Evolutionary conservation across 352 stramenopile species (phyloP), one percentile per base, ranked within the genome.

Genomic region (Chrysophaeum taylorii): DNA sequence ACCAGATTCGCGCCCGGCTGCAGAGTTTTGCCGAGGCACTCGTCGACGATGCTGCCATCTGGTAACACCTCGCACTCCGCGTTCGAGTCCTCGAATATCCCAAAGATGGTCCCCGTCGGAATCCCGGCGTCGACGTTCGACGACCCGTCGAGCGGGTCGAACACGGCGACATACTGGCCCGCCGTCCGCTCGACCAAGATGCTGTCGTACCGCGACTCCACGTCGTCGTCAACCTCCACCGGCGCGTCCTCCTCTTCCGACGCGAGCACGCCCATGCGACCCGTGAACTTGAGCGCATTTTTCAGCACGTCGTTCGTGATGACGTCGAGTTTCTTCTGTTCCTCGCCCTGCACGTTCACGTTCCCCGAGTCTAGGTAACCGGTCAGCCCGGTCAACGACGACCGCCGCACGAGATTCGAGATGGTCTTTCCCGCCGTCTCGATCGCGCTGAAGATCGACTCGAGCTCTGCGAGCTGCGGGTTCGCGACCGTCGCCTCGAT

Each of bases 81-180:
- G 63, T 85, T 78, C n/a, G n/a, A n/a, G 66, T 82, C 75, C 68
- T 94, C 82, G 81, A 98, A 98, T 73, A 98, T 97, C 35, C 89
- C 93, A 82, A 99, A 98, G 75, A 99, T 97, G 48, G 92, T 98
- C n/a, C 94, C 95, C 12, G 89, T 84, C 29, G 85, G 85, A 21
- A 89, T 74, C 37, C 72, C 81, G 16, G 75, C 53, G 82, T 97
- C 93, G 86, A 98, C 97, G 78, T 98, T 98, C 71, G 83, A 92
- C 15, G 89, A 95, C 31, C 89, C 89, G 73, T 95, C 89, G 0
- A 95, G 78, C 42, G 89, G 89, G 73, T 95, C 89, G 70, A 94
- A 94, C n/a, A 84, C 87, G 64, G 93, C 92, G 79, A 84, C 89
- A 81, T 93, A 95, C 78, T 92, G 90, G 72, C 60, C 71, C 36